Base-by-base conservation (phyloP, 768 basidiomycete genomes). In the Boletus reticulatus region DNA sequence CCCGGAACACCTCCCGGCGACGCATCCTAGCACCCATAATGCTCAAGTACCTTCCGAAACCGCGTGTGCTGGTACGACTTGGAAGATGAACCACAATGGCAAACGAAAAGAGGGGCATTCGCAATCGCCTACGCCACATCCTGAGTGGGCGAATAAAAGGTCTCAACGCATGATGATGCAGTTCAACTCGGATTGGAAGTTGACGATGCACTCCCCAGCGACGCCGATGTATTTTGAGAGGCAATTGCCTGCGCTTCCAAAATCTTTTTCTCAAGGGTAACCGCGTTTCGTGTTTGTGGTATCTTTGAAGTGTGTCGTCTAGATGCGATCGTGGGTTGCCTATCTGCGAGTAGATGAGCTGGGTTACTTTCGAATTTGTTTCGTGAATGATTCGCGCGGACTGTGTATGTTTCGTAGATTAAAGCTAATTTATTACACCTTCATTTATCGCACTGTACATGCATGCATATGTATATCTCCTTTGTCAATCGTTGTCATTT, bases 1-100 rank as follows among this genome's bases (percentile, higher is more conserved):
- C 31, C 63, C 62, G 1, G 76, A 77, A 38, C 70, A 76, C 22
- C 73, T 78, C 51, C 73, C 74, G 0, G 80, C 78, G 2, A 84
- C 84, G 1, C 83, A 85, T 59, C 78, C 84, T 1, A 82, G 81
- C 58, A 73, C 81, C 43, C 83, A 85, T 60, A 80, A 80, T 55
- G 71, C 78, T 1, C 70, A 81, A 4, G 69, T 77, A 53, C 66
- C 70, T 2, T 70, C 71, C 27, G 66, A 71, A n/a, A 68, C 57
- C 8, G 45, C 63, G 20, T 62, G 67, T 27, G 45, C 57, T 0
- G 66, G 68, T 11, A 47, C 41, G 12, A 68, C 66, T n/a, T 53
- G 63, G 0, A 61, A 45, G 22, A 47, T 38, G 39, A 39, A 61
- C 27, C 55, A 56, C 12, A 41, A 43, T 20, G 29, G 39, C 29